These are phyloP conservation scores for Rhododendron molle DNA, from an alignment of 148 eudicot genomes.

Conservation along the genomic window DNA sequence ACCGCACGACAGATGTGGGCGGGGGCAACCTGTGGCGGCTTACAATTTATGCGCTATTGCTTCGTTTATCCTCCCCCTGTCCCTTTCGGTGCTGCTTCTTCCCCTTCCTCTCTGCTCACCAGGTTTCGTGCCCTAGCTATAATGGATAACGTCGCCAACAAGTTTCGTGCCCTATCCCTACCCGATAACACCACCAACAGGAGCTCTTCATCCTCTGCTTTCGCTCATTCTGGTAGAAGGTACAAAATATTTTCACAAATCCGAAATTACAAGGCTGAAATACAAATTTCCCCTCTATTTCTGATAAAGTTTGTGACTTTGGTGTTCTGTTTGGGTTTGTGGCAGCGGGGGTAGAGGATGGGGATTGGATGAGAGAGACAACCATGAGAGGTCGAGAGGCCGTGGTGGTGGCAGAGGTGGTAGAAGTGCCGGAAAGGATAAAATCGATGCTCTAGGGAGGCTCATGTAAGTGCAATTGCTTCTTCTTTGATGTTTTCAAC, in stretches of 20 bases:
- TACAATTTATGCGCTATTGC: slow-evolving; percentile 22
- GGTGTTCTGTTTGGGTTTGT: background rate
- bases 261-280: background rate
- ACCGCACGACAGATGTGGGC: slow-evolving; percentile 9
- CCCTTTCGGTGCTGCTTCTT: background rate
- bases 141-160: slow-evolving; percentile 1
- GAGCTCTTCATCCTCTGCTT: slow-evolving; percentile 27
- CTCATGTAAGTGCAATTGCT: slow-evolving; percentile 45
- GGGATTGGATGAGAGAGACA: slow-evolving; percentile 38
- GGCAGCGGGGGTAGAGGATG: slow-evolving; percentile 51
- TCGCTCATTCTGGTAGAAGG: slow-evolving; percentile 27
- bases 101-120: background rate
- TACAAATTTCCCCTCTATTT: background rate
- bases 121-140: slow-evolving; percentile 12
- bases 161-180: slow-evolving; percentile 8
- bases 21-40: background rate
- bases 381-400: slow-evolving; percentile 42
- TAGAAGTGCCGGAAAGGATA: slow-evolving; percentile 34
- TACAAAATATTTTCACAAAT: background rate
- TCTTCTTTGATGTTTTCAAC: background rate
- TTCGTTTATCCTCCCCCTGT: slow-evolving; percentile 17
- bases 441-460: slow-evolving; percentile 83
- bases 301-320: background rate
- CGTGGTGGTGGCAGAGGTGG: slow-evolving; percentile 39
- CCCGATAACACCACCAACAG: background rate